Evolutionary conservation across 148 eudicot genomes (phyloP).

Genomic region (Simmondsia chinensis): DNA sequence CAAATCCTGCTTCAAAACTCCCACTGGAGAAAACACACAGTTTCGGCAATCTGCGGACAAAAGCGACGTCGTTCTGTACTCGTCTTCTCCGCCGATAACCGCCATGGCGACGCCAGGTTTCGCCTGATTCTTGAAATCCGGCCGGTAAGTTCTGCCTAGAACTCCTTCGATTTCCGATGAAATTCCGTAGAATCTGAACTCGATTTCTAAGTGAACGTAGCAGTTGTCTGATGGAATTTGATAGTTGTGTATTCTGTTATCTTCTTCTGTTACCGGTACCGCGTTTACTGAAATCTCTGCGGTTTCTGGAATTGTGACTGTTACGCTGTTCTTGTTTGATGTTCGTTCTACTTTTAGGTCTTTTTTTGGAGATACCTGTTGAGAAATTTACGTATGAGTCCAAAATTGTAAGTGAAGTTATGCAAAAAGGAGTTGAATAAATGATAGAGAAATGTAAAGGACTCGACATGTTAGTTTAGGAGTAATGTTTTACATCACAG

Average conservation of each 20-base stretch:
- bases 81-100: conserved; percentile 63
- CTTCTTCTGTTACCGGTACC: conserved; percentile 57
- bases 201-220: conserved; percentile 60
- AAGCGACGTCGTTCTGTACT: conserved; percentile 41
- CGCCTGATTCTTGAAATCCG: conserved; percentile 53
- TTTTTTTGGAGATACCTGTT: conserved; percentile 15
- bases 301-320: conserved; percentile 23
- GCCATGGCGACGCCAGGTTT: conserved; percentile 68
- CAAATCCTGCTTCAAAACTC: conserved; percentile 11
- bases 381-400: too few species aligned
- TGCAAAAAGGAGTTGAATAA: too few species aligned
- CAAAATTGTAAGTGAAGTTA: too few species aligned
- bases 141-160: conserved; percentile 57
- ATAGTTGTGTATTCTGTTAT: conserved; percentile 50
- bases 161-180: conserved; percentile 47
- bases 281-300: conserved; percentile 46
- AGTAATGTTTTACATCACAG: too few species aligned
- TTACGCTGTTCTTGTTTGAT: conserved; percentile 34
- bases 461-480: too few species aligned
- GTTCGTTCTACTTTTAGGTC: conserved; percentile 42
- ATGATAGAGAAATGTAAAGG: too few species aligned
- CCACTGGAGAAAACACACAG: conserved; percentile 30
- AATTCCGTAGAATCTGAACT: conserved; percentile 38
- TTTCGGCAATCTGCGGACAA: conserved; percentile 37
- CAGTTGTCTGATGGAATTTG: conserved; percentile 49